Percentiles rank a stretch among this genome's conserved stretches.
phyloP scores from a whole-genome alignment of 495 filamentous ascomycete species.

The Tuber microsphaerosporum region DNA sequence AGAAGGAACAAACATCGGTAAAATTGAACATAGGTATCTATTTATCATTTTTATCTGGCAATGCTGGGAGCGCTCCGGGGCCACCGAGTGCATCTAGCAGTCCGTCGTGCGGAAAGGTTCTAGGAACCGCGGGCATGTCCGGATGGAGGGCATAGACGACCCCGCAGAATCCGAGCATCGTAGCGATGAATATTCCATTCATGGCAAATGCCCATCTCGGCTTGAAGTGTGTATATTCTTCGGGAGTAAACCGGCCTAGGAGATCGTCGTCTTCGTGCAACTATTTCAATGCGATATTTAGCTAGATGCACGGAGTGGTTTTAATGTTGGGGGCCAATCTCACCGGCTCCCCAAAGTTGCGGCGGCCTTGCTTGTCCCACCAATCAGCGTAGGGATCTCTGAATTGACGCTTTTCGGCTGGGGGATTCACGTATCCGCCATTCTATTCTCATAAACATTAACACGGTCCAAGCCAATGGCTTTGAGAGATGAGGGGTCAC shows the following conservation, averaged over 20 bases:
- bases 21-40: background rate
- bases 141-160: conserved; percentile 69
- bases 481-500: conserved; percentile 8
- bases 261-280: conserved; percentile 95
- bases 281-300: conserved; percentile 16
- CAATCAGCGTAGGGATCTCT: conserved; percentile 90
- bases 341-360: conserved; percentile 85
- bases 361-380: conserved; percentile 96
- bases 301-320: conserved; percentile 3
- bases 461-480: background rate
- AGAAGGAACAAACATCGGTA: background rate
- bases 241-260: conserved; percentile 78
- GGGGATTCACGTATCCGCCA: conserved; percentile 85
- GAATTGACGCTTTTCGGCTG: conserved; percentile 69
- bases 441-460: conserved; percentile 53
- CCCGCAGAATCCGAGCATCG: conserved; percentile 63
- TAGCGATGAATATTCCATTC: conserved; percentile 64
- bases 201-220: conserved; percentile 65
- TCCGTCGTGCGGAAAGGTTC: conserved; percentile 69
- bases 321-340: background rate
- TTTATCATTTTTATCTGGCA: conserved; percentile 24
- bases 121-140: conserved; percentile 71
- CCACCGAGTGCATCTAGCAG: conserved; percentile 83
- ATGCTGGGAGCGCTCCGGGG: conserved; percentile 11
- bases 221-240: conserved; percentile 80